Base-by-base conservation (phyloP, 805 yeast species). In the Barnettozyma sucrosica region DNA sequence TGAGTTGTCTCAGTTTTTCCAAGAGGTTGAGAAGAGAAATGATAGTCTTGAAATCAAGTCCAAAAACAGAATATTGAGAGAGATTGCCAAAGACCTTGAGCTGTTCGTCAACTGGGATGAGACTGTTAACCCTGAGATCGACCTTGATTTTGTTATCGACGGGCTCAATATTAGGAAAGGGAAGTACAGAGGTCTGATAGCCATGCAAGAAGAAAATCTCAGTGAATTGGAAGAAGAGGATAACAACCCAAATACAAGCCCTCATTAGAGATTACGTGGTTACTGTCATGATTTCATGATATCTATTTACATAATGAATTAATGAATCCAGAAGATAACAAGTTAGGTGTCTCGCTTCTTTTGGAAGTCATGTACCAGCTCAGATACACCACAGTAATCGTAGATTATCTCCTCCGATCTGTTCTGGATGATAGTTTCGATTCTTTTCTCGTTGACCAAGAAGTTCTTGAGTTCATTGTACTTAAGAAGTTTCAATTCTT, bases 391-490 rank as follows among this genome's bases (percentile, higher is more conserved):
- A 49, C 80, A 75, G 5, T 55, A 52, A 48, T 71, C 74, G 14
- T 50, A 48, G 34, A 75, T 43, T 1, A 70, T 48, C 7, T 61
- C 64, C 4, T 55, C 55, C 18, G 72, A 68, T 44, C 71, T 66
- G 4, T 53, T 59, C 44, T 62, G 63, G 3, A 76, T 53, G 4
- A 76, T 75, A 1, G 50, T 51, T 51, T 76, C 81, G 19, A 76
- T 58, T 19, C 58, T 57, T 19, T 51, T 49, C 49, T 75, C 77
- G 53, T 72, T 75, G 19, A 62, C 56, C 14, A 67, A 64, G 66
- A 74, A 70, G 11, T 55, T 62, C 7, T 50, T 47, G 9, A 75
- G 44, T 5, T 52, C 52, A n/a, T 59, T 56, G 44, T 66, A 64
- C 14, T 62, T 59, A 2, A 21, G 42, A 39, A 61, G 66, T 38